Evolutionary conservation across 192 early-diverging fungal species (phyloP).

Genomic region (Backusella westeae): DNA sequence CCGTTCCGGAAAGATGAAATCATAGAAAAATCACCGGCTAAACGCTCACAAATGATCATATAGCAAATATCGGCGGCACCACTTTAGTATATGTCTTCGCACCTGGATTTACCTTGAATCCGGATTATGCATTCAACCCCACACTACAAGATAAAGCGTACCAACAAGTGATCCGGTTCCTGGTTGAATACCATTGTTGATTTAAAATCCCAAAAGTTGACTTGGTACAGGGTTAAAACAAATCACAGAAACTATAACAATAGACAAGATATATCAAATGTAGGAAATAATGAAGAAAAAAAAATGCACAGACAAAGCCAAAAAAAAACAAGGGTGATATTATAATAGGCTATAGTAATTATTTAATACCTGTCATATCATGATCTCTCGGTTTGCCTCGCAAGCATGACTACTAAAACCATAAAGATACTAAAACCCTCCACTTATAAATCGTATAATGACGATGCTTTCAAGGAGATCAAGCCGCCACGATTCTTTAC

Average conservation of each 20-base stretch:
- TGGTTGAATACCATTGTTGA: slow-evolving; percentile 56
- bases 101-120: slow-evolving; percentile 67
- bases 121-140: slow-evolving; percentile 60
- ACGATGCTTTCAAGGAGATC: slow-evolving; percentile 21
- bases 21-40: too few relatives aligned
- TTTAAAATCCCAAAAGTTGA: slow-evolving; percentile 15
- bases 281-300: not conserved
- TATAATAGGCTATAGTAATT: not conserved
- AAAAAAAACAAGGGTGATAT: not conserved
- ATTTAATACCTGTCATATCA: not conserved
- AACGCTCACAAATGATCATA: too few relatives aligned
- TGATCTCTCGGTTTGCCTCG: not conserved
- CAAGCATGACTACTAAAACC: not conserved
- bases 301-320: not conserved
- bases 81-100: slow-evolving; percentile 75
- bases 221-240: not conserved
- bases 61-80: slow-evolving; percentile 55
- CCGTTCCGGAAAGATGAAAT: too few relatives aligned
- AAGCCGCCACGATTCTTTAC: not conserved
- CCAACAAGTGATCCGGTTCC: slow-evolving; percentile 64
- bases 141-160: slow-evolving; percentile 64
- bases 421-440: not conserved
- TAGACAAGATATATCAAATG: not conserved
- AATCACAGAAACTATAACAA: not conserved
- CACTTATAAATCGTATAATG: slow-evolving; percentile 2